Percentiles rank a stretch among this genome's conserved stretches.
Evolutionary conservation across 257 asterid species (phyloP).

Genomic region (Ehretia macrophylla): DNA sequence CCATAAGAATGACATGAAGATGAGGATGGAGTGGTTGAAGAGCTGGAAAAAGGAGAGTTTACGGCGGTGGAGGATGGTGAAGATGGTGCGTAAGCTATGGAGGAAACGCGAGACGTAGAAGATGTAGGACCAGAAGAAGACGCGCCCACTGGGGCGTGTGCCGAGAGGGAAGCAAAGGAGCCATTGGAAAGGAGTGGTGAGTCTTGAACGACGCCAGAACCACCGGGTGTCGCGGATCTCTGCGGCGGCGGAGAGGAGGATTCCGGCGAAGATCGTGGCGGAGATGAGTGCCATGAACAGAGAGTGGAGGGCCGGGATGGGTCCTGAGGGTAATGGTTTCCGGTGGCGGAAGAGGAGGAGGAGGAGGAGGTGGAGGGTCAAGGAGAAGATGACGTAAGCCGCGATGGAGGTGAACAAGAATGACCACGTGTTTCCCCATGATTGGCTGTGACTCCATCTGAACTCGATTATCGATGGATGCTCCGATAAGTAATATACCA

Average conservation of each 20-base stretch:
- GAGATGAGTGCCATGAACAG: constrained; percentile 72
- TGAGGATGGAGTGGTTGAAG: constrained; percentile 55
- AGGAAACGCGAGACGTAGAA: constrained; percentile 79
- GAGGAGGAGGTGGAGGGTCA: constrained; percentile 44
- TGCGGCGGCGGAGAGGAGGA: constrained; percentile 62
- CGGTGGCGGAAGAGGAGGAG: constrained; percentile 51
- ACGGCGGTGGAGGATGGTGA: constrained; percentile 40
- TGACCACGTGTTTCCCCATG: constrained; percentile 82
- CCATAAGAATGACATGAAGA: constrained; percentile 74
- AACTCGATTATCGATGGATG: constrained; percentile 73
- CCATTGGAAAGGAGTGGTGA: constrained; percentile 72
- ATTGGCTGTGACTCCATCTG: constrained; percentile 69
- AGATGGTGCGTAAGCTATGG: constrained; percentile 56
- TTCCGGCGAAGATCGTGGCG: constrained; percentile 66
- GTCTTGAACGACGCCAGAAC: constrained; percentile 65
- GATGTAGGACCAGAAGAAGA: constrained; percentile 85
- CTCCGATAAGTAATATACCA: constrained; percentile 61
- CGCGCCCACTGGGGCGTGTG: constrained; percentile 89
- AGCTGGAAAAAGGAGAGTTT: constrained; percentile 47
- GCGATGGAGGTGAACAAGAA: constrained; percentile 64
- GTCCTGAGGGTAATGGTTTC: constrained; percentile 59
- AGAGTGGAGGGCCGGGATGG: constrained; percentile 74
- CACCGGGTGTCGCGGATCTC: constrained; percentile 86
- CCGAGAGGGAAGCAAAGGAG: constrained; percentile 81
- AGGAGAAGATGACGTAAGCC: constrained; percentile 45